Evolutionary conservation across 495 filamentous ascomycete genomes (phyloP).

Genomic region (Xylaria sp.): DNA sequence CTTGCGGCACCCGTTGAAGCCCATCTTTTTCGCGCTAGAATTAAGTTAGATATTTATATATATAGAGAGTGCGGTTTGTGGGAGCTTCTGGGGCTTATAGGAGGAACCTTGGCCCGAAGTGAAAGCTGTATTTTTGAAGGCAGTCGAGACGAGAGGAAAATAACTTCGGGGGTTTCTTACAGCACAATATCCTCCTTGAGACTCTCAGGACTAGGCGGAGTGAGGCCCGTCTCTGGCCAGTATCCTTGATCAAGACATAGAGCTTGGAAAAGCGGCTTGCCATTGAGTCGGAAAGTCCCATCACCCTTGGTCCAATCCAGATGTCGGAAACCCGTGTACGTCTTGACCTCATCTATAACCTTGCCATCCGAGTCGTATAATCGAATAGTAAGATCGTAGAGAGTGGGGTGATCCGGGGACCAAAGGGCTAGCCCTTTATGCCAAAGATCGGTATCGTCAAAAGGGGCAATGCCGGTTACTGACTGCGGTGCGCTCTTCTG

Average conservation of each 20-base stretch:
- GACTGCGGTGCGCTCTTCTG: constrained; percentile 32
- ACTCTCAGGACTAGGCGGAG: constrained; percentile 59
- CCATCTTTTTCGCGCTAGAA: constrained; percentile 56
- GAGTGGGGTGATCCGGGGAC: constrained; percentile 61
- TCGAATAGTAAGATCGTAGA: constrained; percentile 62
- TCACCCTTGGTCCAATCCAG: constrained; percentile 57
- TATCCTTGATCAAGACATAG: constrained; percentile 67
- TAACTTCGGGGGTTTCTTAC: not conserved
- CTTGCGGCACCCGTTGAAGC: constrained; percentile 67
- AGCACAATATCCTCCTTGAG: constrained; percentile 62
- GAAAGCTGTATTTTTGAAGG: not conserved
- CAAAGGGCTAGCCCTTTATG: constrained; percentile 50
- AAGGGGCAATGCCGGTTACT: constrained; percentile 32
- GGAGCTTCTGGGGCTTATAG: not conserved
- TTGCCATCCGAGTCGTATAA: constrained; percentile 40
- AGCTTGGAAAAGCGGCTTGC: constrained; percentile 63
- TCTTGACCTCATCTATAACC: constrained; percentile 58
- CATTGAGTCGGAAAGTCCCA: constrained; percentile 63
- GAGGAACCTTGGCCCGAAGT: not conserved
- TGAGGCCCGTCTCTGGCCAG: constrained; percentile 66
- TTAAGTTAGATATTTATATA: not conserved
- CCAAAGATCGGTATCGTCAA: constrained; percentile 36
- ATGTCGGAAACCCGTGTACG: constrained; percentile 66
- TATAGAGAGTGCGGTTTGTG: not conserved
- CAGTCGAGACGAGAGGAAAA: not conserved